Base-by-base conservation (phyloP, 345 rosid species). In the Odontarrhena argentea region DNA sequence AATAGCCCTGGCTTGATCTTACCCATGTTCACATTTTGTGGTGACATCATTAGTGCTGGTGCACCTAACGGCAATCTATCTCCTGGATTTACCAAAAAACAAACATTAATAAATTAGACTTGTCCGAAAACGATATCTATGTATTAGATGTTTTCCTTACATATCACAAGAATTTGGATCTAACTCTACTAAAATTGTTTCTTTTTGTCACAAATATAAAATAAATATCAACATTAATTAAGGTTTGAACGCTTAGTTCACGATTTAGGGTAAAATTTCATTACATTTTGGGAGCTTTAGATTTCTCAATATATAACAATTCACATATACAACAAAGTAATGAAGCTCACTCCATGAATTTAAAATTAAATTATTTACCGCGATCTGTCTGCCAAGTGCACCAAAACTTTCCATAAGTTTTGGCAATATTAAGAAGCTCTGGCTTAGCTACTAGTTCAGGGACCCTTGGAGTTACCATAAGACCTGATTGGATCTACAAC, bases 351-450 rank as follows among this genome's bases (percentile, higher is more conserved):
- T 11, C 1, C 11, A 44, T 18, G 22, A 46, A 10, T 2, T 2
- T 22, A 41, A 22, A 13, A 8, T 9, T 22, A 3, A 25, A 8
- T 7, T 53, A 12, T 5, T 58, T 68, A 83, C 90, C 95, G 60
- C 92, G 80, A 45, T 88, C 96, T 1, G 78, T 71, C 69, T 83
- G 92, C 96, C 96, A 88, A 22, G 92, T 83, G 81, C 96, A 88
- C 88, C 96, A 88, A 38, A 86, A 88, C 77, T 88, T 86, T 43
- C 96, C 92, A 26, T 84, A 86, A 1, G 84, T 77, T 74, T 83
- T 84, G 28, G 86, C 83, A 52, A 88, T 65, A 12, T 84, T 80
- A 45, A 78, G 75, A 4, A 88, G 85, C 63, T 88, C 87, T 1
- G 85, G 74, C 59, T 80, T 88, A 3, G 54, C 79, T 8, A 80